Evolutionary conservation across 176 grass and related monocot genomes (phyloP).

Genomic region (Eleusine indica): DNA sequence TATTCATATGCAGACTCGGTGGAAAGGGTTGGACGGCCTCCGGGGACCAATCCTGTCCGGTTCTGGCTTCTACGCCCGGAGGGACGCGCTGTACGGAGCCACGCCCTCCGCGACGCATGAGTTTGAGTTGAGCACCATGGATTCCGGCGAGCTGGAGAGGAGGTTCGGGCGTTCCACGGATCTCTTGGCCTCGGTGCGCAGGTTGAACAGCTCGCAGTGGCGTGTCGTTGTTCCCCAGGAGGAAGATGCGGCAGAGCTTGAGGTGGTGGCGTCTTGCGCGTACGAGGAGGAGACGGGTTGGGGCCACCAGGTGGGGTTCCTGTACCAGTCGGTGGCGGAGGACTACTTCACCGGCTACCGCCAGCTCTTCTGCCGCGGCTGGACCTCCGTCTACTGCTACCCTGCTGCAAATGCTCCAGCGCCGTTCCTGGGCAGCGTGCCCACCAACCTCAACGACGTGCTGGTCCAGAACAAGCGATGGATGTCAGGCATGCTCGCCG

Average conservation of each 20-base stretch:
- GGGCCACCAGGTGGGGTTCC: conserved; percentile 60
- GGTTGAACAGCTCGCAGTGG: no score
- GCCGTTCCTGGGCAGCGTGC: conserved; percentile 59
- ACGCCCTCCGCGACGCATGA: not conserved
- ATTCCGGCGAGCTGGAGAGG: no score
- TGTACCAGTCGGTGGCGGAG: conserved; percentile 60
- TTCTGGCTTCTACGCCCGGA: conserved; percentile 57
- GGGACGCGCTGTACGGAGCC: conserved; percentile 60
- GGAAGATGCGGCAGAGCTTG: no score
- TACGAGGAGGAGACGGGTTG: conserved; percentile 64
- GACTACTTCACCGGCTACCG: conserved; percentile 74
- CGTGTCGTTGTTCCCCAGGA: no score
- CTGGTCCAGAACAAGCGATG: conserved; percentile 73
- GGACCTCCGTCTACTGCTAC: conserved; percentile 66
- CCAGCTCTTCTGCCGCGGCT: conserved; percentile 58
- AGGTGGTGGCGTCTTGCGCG: conserved; percentile 18
- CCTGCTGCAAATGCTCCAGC: conserved; percentile 19
- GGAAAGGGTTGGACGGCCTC: conserved; percentile 60
- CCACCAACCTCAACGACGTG: conserved; percentile 69
- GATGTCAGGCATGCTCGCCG: conserved; percentile 58
- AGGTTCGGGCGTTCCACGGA: not conserved
- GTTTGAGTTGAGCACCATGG: no score
- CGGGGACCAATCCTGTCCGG: conserved; percentile 68
- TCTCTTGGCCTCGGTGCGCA: conserved; percentile 37
- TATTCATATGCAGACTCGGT: conserved; percentile 35